phyloP scores from a whole-genome alignment of 768 basidiomycete genomes.

The Trametes cingulata region DNA sequence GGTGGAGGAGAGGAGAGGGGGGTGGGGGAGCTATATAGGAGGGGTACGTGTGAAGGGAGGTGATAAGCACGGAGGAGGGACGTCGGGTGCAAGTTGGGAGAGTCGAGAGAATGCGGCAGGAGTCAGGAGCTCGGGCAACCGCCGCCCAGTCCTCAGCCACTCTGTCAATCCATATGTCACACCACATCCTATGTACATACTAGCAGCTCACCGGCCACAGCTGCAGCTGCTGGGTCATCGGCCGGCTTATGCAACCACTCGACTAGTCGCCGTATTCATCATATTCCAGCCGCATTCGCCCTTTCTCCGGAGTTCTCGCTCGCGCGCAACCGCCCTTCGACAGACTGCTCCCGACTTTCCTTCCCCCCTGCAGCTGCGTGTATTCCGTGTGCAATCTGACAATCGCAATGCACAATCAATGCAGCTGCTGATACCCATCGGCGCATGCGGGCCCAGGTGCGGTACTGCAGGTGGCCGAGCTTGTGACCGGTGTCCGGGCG shows the following conservation, averaged over 20 bases:
- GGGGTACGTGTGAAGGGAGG: slow-evolving; percentile 22
- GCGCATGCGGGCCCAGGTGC: background rate
- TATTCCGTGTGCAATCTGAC: slow-evolving; percentile 16
- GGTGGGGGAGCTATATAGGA: slow-evolving; percentile 16
- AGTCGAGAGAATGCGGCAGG: background rate
- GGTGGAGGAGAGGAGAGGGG: slow-evolving; percentile 19
- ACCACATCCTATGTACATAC: background rate
- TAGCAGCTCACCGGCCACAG: too few relatives aligned
- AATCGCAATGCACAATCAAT: background rate
- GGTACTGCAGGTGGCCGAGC: background rate
- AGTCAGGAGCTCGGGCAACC: slow-evolving; percentile 6
- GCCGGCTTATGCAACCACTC: background rate
- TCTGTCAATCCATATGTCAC: background rate
- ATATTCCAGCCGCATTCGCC: too few relatives aligned
- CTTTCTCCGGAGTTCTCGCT: background rate
- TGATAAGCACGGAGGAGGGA: slow-evolving; percentile 17
- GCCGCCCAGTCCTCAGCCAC: background rate
- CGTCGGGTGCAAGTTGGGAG: slow-evolving; percentile 12
- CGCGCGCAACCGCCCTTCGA: background rate
- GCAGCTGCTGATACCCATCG: background rate
- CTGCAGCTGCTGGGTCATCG: too few relatives aligned
- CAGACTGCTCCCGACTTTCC: background rate
- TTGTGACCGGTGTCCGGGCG: background rate
- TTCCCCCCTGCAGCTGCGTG: slow-evolving; percentile 9
- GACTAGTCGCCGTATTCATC: background rate